Evolutionary conservation across 139 green algal species (phyloP).

Genomic region (Zygnema cylindricum): DNA sequence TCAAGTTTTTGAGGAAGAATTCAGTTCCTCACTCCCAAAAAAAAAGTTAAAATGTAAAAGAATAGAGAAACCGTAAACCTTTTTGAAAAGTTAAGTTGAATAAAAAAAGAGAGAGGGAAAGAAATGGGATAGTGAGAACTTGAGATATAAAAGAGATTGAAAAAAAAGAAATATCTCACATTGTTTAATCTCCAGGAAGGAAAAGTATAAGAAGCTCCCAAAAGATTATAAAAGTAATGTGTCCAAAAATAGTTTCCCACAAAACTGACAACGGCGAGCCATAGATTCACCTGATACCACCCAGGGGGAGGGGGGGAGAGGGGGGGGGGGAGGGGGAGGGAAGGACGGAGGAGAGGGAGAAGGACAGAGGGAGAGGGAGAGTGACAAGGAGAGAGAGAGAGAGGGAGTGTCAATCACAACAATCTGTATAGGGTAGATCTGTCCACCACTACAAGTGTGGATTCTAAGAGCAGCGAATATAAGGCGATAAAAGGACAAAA

Average conservation of each 20-base stretch:
- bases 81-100: not conserved
- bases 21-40: no score
- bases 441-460: no score
- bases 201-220: conserved; percentile 90
- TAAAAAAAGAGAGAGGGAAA: not conserved
- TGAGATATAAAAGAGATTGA: conserved; percentile 11
- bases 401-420: not conserved
- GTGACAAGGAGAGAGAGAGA: not conserved
- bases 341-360: not conserved
- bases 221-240: conserved; percentile 95
- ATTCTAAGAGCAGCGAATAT: no score
- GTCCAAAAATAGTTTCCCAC: conserved; percentile 99
- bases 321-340: not conserved
- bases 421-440: no score
- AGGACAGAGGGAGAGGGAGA: not conserved
- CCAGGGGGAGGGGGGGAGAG: not conserved
- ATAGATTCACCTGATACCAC: conserved; percentile 85
- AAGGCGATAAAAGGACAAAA: no score
- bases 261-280: conserved; percentile 95
- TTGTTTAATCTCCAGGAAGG: conserved; percentile 65
- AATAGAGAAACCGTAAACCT: not conserved
- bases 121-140: not conserved
- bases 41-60: not conserved
- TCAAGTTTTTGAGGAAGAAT: not conserved
- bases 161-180: conserved; percentile 41